Evolutionary conservation across 768 basidiomycete species (phyloP).

Genomic region (Pulveroboletus sp.): DNA sequence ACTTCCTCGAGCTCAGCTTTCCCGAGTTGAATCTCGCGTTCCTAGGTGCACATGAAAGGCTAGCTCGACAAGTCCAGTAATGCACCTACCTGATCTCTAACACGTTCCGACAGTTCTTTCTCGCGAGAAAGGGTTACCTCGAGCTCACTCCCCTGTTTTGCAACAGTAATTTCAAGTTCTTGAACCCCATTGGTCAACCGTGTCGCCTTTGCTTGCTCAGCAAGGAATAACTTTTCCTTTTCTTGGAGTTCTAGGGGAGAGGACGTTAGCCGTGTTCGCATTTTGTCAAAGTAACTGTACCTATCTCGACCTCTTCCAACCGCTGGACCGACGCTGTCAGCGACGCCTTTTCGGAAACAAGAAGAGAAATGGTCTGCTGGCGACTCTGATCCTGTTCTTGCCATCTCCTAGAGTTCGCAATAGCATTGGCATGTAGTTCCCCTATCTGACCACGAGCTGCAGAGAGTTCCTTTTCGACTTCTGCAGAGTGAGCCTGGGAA

Average conservation of each 20-base stretch:
- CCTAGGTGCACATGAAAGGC: conserved; percentile 37
- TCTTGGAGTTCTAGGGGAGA: conserved; percentile 40
- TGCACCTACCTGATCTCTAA: conserved; percentile 30
- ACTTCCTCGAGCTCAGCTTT: conserved; percentile 52
- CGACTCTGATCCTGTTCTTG: conserved; percentile 49
- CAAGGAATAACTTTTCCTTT: conserved; percentile 39
- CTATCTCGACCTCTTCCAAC: conserved; percentile 55
- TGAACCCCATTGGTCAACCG: conserved; percentile 41
- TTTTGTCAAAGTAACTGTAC: conserved; percentile 40
- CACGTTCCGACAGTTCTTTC: conserved; percentile 44
- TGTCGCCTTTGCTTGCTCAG: conserved; percentile 41
- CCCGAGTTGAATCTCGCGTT: conserved; percentile 71
- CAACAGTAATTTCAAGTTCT: conserved; percentile 39
- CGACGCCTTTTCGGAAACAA: conserved; percentile 71
- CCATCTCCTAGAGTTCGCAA: conserved; percentile 13
- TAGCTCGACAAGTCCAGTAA: background rate
- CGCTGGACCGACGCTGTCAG: conserved; percentile 57
- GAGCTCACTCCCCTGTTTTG: conserved; percentile 41
- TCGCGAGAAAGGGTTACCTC: conserved; percentile 40
- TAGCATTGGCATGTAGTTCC: conserved; percentile 13
- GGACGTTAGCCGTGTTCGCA: background rate
- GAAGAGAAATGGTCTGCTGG: conserved; percentile 70
- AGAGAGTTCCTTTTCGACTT: conserved; percentile 22
- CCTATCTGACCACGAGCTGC: conserved; percentile 19
- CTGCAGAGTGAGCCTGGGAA: conserved; percentile 11